These are phyloP conservation scores for Hordeum marinum DNA, from an alignment of 176 grass and related monocot genomes.

Conservation along the genomic window DNA sequence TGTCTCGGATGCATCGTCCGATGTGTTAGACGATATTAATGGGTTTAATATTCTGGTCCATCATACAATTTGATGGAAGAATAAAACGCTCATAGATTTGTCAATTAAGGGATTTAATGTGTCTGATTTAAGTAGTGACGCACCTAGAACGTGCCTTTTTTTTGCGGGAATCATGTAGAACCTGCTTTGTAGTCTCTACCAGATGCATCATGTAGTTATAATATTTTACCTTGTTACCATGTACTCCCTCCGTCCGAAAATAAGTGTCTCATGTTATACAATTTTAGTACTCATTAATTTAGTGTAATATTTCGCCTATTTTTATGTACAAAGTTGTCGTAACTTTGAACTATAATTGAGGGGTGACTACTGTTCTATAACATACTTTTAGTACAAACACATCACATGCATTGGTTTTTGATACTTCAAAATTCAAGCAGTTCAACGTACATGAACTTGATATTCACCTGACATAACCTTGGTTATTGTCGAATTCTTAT, in stretches of 20 bases:
- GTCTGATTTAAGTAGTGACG: background rate
- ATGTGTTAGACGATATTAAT: too few species aligned
- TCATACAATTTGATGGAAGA: background rate
- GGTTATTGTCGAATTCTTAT: background rate
- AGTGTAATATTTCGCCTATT: background rate
- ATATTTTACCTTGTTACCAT: background rate
- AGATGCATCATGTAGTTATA: background rate
- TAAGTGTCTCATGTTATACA: too few species aligned
- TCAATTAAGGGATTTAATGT: background rate
- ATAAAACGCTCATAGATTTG: background rate
- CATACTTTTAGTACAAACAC: background rate
- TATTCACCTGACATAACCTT: background rate
- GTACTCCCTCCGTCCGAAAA: background rate
- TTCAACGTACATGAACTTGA: background rate
- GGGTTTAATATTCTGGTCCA: too few species aligned
- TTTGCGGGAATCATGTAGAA: too few species aligned
- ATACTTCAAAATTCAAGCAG: background rate
- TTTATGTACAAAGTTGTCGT: background rate
- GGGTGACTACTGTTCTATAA: background rate
- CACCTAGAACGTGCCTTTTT: too few species aligned
- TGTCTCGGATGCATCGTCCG: too few species aligned
- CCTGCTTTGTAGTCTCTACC: background rate
- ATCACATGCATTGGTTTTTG: background rate
- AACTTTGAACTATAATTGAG: background rate
- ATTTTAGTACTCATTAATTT: background rate